Evolutionary conservation across 2,329 filamentous ascomycete species (phyloP).

Genomic region (Cladophialophora chaetospira): DNA sequence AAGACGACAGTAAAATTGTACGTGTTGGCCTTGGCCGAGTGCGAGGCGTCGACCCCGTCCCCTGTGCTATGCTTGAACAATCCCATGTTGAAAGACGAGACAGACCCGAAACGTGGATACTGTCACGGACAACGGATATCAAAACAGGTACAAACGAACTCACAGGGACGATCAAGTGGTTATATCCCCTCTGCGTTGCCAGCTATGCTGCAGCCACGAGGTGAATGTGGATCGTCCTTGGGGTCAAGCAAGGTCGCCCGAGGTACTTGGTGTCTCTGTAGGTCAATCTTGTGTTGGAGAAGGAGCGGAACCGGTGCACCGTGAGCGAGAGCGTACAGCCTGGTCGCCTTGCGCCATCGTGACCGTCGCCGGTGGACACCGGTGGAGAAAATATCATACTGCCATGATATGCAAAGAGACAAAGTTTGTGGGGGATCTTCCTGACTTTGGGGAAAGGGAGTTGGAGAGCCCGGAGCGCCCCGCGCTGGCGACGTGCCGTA

Average conservation of each 20-base stretch:
- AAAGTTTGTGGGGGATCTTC: slow-evolving; percentile 10
- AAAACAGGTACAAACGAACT: slow-evolving; percentile 3
- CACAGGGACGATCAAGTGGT: slow-evolving; percentile 6
- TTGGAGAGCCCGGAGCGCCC: slow-evolving; percentile 8
- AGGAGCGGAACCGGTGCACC: slow-evolving; percentile 8
- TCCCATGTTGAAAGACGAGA: slow-evolving; percentile 17
- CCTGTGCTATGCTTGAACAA: slow-evolving; percentile 16
- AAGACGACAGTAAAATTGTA: slow-evolving; percentile 30
- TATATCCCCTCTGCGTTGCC: slow-evolving; percentile 10
- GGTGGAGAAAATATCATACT: slow-evolving; percentile 2
- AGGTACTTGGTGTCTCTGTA: slow-evolving; percentile 10
- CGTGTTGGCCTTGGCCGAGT: slow-evolving; percentile 19
- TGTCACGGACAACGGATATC: slow-evolving; percentile 8
- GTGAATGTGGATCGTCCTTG: slow-evolving; percentile 10
- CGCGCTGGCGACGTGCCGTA: not conserved
- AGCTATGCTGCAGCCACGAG: slow-evolving; percentile 9
- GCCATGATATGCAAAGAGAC: slow-evolving; percentile 3
- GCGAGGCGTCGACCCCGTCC: slow-evolving; percentile 13
- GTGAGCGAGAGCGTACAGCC: slow-evolving; percentile 3
- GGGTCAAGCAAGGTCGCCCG: slow-evolving; percentile 10
- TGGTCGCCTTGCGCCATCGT: not conserved
- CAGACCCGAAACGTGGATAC: not conserved
- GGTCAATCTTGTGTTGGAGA: slow-evolving; percentile 9
- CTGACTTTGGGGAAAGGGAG: slow-evolving; percentile 11
- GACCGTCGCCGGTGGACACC: not conserved